phyloP scores from a whole-genome alignment of 139 green algal genomes.

The Eudorina sp. region DNA sequence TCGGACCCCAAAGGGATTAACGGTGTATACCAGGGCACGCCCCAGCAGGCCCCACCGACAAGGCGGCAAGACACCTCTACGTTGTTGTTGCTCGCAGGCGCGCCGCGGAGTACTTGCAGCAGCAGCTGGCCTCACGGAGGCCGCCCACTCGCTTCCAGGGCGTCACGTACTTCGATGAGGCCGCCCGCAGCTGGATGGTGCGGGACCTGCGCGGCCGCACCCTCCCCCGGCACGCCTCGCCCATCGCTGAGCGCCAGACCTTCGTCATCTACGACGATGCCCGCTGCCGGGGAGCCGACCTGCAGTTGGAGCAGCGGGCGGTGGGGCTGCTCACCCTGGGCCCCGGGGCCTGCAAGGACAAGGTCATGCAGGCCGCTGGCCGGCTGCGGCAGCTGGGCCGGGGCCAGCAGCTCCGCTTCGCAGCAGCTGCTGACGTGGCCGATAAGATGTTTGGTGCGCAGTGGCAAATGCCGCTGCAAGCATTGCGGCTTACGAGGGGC shows the following conservation, averaged over 20 bases:
- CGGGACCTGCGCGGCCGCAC: slow-evolving; percentile 28
- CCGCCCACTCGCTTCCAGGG: slow-evolving; percentile 35
- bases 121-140: background rate
- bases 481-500: too few species aligned
- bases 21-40: too few species aligned
- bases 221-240: slow-evolving; percentile 35
- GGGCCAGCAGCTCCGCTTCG: slow-evolving; percentile 58
- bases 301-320: slow-evolving; percentile 60
- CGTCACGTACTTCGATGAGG: slow-evolving; percentile 64
- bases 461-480: too few species aligned
- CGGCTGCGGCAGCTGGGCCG: slow-evolving; percentile 59
- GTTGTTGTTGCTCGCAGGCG: slow-evolving; percentile 27
- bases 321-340: slow-evolving; percentile 75
- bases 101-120: slow-evolving; percentile 48
- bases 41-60: too few species aligned
- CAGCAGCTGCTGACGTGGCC: slow-evolving; percentile 35
- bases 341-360: slow-evolving; percentile 67
- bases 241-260: slow-evolving; percentile 57
- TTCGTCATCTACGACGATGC: slow-evolving; percentile 73
- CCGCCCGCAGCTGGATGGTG: slow-evolving; percentile 3
- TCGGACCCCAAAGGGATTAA: too few species aligned
- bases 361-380: slow-evolving; percentile 73
- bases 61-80: too few species aligned
- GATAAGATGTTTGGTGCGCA: too few species aligned
- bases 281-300: slow-evolving; percentile 64